A percentile compares a stretch with the other conserved stretches of the same genome.
Conservation (phyloP, 352 stramenopile species). For the Phytophthora megakarya region DNA sequence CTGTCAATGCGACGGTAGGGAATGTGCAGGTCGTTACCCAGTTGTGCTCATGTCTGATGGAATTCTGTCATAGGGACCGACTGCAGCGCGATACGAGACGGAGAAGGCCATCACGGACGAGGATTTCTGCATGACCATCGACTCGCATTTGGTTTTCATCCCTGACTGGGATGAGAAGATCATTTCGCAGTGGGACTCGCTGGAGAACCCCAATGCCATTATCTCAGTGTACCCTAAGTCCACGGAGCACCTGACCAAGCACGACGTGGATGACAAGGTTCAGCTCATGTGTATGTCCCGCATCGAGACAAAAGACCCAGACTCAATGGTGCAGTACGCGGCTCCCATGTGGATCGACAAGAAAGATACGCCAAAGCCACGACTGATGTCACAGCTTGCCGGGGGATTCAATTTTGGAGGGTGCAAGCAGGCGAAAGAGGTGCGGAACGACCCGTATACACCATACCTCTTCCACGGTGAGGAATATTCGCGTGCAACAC, state of each 20-base stretch:
- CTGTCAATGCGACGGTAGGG: slow-evolving; percentile 62
- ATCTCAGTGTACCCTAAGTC: slow-evolving; percentile 86
- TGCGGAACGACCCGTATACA: slow-evolving; percentile 82
- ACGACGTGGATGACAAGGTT: slow-evolving; percentile 58
- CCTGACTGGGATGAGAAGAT: slow-evolving; percentile 79
- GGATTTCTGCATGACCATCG: slow-evolving; percentile 82
- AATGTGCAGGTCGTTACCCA: not conserved
- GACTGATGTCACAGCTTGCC: slow-evolving; percentile 78
- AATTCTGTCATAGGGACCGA: slow-evolving; percentile 53
- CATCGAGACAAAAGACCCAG: slow-evolving; percentile 69
- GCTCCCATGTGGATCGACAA: slow-evolving; percentile 72
- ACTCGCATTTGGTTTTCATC: slow-evolving; percentile 83
- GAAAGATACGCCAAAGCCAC: slow-evolving; percentile 68
- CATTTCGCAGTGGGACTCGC: slow-evolving; percentile 68
- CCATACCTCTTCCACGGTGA: slow-evolving; percentile 83
- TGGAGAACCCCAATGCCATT: slow-evolving; percentile 76
- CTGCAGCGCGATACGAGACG: slow-evolving; percentile 71
- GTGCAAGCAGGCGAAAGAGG: slow-evolving; percentile 68
- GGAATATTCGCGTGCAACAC: slow-evolving; percentile 79
- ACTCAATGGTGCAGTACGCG: slow-evolving; percentile 83
- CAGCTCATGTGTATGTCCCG: slow-evolving; percentile 82
- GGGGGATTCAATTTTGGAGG: slow-evolving; percentile 85
- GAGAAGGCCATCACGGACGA: slow-evolving; percentile 80
- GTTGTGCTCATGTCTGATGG: slow-evolving; percentile 8
- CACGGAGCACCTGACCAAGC: slow-evolving; percentile 59